These are phyloP conservation scores for Gigaspora rosea DNA, from an alignment of 192 early-diverging fungal genomes.

Conservation along the genomic window DNA sequence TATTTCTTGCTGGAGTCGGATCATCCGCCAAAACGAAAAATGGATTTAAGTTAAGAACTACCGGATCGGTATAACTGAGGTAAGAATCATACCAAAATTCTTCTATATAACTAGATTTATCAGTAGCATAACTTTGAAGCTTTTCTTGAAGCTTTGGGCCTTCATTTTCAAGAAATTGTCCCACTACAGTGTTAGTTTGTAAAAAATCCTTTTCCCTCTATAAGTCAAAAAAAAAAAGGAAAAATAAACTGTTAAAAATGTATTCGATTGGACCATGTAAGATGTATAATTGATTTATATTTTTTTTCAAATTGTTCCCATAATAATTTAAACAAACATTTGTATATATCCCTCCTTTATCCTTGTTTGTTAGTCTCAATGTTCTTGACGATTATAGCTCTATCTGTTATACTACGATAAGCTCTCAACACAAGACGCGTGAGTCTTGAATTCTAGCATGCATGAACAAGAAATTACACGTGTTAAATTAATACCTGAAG, in stretches of 20 bases:
- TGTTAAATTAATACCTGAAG: slow-evolving; percentile 59
- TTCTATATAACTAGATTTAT: slow-evolving; percentile 53
- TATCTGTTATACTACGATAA: no score
- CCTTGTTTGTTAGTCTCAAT: no score
- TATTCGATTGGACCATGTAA: slow-evolving; percentile 34
- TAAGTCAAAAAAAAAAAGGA: background rate
- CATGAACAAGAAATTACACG: slow-evolving; percentile 27
- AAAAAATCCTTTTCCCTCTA: slow-evolving; percentile 42
- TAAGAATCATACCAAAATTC: slow-evolving; percentile 57
- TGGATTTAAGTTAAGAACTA: slow-evolving; percentile 52
- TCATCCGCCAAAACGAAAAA: slow-evolving; percentile 55
- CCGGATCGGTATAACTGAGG: slow-evolving; percentile 43
- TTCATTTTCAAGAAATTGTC: slow-evolving; percentile 46
- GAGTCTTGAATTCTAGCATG: slow-evolving; percentile 6
- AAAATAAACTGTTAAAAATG: background rate
- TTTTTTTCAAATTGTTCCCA: no score
- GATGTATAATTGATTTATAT: slow-evolving; percentile 11
- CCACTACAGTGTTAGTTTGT: slow-evolving; percentile 38
- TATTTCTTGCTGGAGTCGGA: slow-evolving; percentile 47
- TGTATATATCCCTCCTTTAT: no score
- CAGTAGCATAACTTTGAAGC: slow-evolving; percentile 51
- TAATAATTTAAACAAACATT: no score
- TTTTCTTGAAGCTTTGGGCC: slow-evolving; percentile 60
- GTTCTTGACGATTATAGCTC: no score
- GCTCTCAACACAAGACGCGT: no score